Percentiles rank a stretch among this genome's conserved stretches.
Conservation (phyloP, 2,329 filamentous ascomycete species). For the Talaromyces sp. region DNA sequence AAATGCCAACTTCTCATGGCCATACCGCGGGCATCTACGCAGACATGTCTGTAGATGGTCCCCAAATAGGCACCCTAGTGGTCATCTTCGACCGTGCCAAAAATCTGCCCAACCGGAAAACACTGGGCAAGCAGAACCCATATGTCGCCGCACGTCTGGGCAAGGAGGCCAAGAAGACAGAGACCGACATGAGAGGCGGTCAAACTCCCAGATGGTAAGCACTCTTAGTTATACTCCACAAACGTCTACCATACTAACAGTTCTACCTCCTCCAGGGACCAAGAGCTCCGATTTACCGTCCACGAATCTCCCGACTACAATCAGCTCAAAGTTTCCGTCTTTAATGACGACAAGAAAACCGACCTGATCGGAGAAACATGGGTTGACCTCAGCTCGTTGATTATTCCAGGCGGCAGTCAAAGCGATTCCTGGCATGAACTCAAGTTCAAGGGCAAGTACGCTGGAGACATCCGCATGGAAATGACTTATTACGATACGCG, state of each 20-base stretch:
- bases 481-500: slow-evolving; percentile 93
- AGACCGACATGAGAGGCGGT: slow-evolving; percentile 86
- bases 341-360: slow-evolving; percentile 97
- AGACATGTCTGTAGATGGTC: slow-evolving; percentile 89
- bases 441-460: slow-evolving; percentile 87
- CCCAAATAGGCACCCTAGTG: slow-evolving; percentile 87
- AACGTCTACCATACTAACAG: neutral
- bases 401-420: slow-evolving; percentile 84
- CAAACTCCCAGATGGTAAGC: slow-evolving; percentile 89
- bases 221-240: neutral
- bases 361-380: slow-evolving; percentile 93
- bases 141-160: slow-evolving; percentile 91
- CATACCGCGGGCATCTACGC: slow-evolving; percentile 92
- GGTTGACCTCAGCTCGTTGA: slow-evolving; percentile 74
- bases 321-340: slow-evolving; percentile 89
- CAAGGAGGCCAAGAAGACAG: slow-evolving; percentile 96
- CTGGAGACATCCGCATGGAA: slow-evolving; percentile 89
- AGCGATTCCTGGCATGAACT: slow-evolving; percentile 88
- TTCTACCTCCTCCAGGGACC: slow-evolving; percentile 63
- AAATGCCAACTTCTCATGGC: slow-evolving; percentile 52
- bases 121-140: slow-evolving; percentile 96
- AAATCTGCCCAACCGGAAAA: slow-evolving; percentile 93
- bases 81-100: slow-evolving; percentile 90
- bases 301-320: slow-evolving; percentile 97
- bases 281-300: slow-evolving; percentile 91